Evolutionary conservation across 371 early-diverging fungal species (phyloP).

Genomic region (Phascolomyces articulosus): DNA sequence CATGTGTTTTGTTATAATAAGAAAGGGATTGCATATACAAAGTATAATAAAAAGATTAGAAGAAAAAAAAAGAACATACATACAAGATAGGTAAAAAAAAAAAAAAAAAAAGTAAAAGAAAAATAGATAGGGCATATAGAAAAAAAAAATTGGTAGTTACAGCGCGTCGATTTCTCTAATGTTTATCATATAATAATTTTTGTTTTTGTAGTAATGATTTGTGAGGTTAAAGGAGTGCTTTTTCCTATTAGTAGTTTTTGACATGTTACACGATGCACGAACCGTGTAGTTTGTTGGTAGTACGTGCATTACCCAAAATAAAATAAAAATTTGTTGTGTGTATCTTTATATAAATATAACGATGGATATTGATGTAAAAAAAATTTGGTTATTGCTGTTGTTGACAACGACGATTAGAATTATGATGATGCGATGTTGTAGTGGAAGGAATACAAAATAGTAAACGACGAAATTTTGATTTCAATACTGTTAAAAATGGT

Average conservation of each 20-base stretch:
- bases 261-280: conserved; percentile 8
- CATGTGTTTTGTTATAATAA: no score
- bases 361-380: not conserved
- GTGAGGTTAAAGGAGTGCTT: not conserved
- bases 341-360: no score
- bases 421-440: not conserved
- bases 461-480: not conserved
- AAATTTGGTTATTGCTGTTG: not conserved
- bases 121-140: not conserved
- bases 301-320: not conserved
- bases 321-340: no score
- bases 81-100: not conserved
- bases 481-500: not conserved
- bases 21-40: no score
- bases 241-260: not conserved
- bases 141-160: not conserved
- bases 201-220: not conserved
- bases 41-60: not conserved
- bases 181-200: not conserved
- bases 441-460: conserved; percentile 5
- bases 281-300: not conserved
- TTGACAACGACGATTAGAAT: not conserved
- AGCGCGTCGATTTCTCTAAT: not conserved
- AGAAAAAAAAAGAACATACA: not conserved
- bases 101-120: not conserved